phyloP scores from a whole-genome alignment of 2,329 filamentous ascomycete genomes.

The Neonectria punicea region DNA sequence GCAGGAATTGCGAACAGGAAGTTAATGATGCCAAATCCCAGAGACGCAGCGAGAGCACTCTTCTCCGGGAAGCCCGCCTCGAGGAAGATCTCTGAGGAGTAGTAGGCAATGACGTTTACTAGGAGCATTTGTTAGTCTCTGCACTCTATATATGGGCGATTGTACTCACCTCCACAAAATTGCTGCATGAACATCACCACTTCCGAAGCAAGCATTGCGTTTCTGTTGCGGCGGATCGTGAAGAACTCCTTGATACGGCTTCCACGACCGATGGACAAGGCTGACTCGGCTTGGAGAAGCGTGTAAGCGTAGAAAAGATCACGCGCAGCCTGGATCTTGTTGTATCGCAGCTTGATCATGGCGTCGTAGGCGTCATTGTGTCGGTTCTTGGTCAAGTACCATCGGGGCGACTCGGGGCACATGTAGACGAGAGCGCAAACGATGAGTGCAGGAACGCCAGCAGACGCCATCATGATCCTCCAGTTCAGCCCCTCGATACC shows the following conservation, averaged over 20 bases:
- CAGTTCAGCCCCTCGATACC: constrained; percentile 66
- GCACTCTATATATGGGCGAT: neutral
- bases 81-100: constrained; percentile 40
- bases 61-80: constrained; percentile 36
- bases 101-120: constrained; percentile 42
- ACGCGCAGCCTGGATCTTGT: constrained; percentile 64
- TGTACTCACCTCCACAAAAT: constrained; percentile 55
- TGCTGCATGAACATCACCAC: constrained; percentile 76
- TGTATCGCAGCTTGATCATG: constrained; percentile 59
- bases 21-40: constrained; percentile 62
- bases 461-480: constrained; percentile 69
- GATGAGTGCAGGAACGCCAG: constrained; percentile 62
- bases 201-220: constrained; percentile 62
- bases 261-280: constrained; percentile 31
- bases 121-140: neutral
- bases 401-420: constrained; percentile 67
- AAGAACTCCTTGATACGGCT: constrained; percentile 67
- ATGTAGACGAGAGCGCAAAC: constrained; percentile 66
- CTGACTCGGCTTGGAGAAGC: constrained; percentile 66
- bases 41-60: constrained; percentile 42
- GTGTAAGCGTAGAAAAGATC: constrained; percentile 68
- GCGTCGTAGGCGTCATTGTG: constrained; percentile 59
- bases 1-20: constrained; percentile 62
- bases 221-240: constrained; percentile 68
- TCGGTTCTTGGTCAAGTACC: constrained; percentile 56